Conservation (phyloP, 306 rosid genomes). For the Begonia loranthoides region DNA sequence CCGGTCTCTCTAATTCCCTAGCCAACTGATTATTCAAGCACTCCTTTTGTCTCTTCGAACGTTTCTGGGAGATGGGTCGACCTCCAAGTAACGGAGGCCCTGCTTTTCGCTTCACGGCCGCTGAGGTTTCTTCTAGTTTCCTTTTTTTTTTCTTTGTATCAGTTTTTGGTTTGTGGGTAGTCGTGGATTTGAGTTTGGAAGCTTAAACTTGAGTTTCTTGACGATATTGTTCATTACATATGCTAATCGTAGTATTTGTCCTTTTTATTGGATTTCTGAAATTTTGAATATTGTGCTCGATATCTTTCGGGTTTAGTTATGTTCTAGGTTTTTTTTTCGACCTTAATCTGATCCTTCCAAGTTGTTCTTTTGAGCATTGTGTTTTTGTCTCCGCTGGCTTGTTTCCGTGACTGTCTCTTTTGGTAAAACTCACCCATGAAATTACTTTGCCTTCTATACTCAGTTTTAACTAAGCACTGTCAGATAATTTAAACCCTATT, state of each 20-base stretch:
- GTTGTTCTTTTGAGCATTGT: too few species aligned
- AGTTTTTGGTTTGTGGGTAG: neutral
- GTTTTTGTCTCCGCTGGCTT: too few species aligned
- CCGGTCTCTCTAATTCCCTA: neutral
- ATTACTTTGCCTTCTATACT: too few species aligned
- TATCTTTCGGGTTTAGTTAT: neutral
- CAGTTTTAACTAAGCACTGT: too few species aligned
- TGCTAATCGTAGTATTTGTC: neutral
- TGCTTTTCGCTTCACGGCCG: conserved; percentile 71
- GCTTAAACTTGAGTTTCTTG: neutral
- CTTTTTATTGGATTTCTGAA: too few species aligned
- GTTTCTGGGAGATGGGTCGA: conserved; percentile 56
- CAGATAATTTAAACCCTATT: too few species aligned
- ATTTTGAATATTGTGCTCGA: too few species aligned
- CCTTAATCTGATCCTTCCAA: too few species aligned
- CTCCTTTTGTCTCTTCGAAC: neutral
- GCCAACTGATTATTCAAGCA: neutral
- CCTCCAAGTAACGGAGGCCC: conserved; percentile 97
- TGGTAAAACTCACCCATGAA: too few species aligned
- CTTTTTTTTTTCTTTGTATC: neutral
- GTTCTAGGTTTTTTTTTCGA: neutral
- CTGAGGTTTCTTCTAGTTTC: conserved; percentile 40
- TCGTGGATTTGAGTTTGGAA: neutral
- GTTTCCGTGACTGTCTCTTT: too few species aligned
- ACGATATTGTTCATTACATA: conserved; percentile 2